phyloP scores from a whole-genome alignment of 2,329 filamentous ascomycete genomes.

The Aspergillus glaucus region DNA sequence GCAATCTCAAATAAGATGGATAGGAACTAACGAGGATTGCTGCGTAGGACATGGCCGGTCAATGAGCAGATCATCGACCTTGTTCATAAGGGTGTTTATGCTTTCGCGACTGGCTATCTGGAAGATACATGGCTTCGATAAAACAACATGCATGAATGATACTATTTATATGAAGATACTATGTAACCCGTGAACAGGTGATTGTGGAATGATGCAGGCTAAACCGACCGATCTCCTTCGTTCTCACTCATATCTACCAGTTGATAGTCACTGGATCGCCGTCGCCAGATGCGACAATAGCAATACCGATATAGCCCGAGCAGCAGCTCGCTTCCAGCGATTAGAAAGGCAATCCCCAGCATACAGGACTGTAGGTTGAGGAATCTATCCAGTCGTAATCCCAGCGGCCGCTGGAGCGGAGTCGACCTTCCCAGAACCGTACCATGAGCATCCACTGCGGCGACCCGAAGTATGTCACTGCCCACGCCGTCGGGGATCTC shows the following conservation, averaged over 20 bases:
- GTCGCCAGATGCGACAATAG: slow-evolving; percentile 2
- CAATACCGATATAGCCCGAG: slow-evolving; percentile 9
- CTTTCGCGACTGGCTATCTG: no score
- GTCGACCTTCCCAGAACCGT: slow-evolving; percentile 12
- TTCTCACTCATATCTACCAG: slow-evolving; percentile 10
- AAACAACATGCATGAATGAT: no score
- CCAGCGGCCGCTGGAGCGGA: slow-evolving; percentile 7
- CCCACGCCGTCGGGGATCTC: slow-evolving; percentile 11
- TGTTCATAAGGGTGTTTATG: no score
- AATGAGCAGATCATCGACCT: no score
- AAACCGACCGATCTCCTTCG: neutral
- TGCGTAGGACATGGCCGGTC: no score
- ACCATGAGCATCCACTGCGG: slow-evolving; percentile 13
- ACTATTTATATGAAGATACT: no score
- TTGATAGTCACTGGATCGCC: slow-evolving; percentile 9
- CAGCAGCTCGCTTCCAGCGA: slow-evolving; percentile 8
- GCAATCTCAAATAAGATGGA: no score
- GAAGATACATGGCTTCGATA: no score
- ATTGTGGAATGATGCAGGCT: no score
- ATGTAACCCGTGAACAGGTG: no score
- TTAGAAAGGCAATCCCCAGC: slow-evolving; percentile 7
- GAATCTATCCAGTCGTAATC: neutral
- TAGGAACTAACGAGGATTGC: no score
- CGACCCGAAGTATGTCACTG: slow-evolving; percentile 12
- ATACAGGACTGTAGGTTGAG: slow-evolving; percentile 11